Evolutionary conservation across 352 stramenopile species (phyloP).

Genomic region (Phytophthora constricta): DNA sequence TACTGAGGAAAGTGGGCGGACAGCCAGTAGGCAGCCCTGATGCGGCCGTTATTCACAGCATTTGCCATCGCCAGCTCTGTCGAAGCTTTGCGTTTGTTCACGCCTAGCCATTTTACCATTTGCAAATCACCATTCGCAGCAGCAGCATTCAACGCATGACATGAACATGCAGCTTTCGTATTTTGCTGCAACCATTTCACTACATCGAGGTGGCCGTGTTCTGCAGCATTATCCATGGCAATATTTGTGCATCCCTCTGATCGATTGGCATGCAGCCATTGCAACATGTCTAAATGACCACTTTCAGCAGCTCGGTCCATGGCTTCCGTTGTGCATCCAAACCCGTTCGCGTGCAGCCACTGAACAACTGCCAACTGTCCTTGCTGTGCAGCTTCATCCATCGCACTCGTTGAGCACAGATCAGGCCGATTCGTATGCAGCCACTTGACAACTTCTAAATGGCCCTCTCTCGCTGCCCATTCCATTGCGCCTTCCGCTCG

Average conservation of each 20-base stretch:
- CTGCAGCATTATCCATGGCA: neutral
- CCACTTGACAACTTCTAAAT: neutral
- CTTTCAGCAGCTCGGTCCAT: neutral
- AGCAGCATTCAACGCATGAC: neutral
- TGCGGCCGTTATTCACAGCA: neutral
- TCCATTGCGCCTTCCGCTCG: neutral
- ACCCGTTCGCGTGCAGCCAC: constrained; percentile 9
- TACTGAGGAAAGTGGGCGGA: neutral
- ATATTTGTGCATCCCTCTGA: neutral
- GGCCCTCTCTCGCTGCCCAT: neutral
- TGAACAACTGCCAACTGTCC: constrained; percentile 5
- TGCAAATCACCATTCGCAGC: neutral
- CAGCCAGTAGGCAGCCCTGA: neutral
- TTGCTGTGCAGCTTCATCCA: constrained; percentile 9
- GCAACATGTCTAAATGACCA: neutral
- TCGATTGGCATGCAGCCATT: neutral
- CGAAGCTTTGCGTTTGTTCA: neutral
- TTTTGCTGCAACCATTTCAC: constrained; percentile 12
- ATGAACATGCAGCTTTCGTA: neutral
- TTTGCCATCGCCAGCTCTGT: neutral
- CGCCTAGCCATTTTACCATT: neutral
- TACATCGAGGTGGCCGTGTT: constrained; percentile 8
- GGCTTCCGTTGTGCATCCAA: neutral
- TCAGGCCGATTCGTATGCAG: neutral
- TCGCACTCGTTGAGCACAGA: neutral